These are phyloP conservation scores for Aegle marmelos DNA, from an alignment of 345 rosid genomes.

Conservation along the genomic window DNA sequence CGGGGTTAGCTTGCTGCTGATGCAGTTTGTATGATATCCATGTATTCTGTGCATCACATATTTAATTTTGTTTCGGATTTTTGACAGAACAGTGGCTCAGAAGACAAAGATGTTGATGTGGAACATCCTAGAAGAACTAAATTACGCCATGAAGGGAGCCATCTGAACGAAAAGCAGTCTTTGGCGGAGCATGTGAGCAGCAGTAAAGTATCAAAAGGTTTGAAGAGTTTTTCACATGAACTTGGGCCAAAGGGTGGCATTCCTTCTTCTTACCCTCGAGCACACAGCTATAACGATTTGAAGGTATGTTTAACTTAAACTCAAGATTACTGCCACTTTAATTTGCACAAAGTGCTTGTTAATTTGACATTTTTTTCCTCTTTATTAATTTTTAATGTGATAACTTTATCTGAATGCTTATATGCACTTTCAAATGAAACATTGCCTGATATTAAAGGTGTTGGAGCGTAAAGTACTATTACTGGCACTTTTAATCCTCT, in stretches of 20 bases:
- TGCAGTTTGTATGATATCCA: background rate
- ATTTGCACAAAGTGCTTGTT: background rate
- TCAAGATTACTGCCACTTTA: background rate
- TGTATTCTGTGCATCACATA: background rate
- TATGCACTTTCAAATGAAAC: background rate
- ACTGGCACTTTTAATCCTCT: background rate
- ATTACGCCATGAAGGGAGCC: conserved; percentile 17
- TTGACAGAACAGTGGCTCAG: conserved; percentile 39
- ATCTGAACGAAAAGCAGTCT: conserved; percentile 23
- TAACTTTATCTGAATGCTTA: background rate
- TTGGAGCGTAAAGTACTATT: background rate
- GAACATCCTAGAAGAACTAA: conserved; percentile 31
- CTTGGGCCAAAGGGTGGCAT: conserved; percentile 70
- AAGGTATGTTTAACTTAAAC: conserved; percentile 34
- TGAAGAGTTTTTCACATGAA: conserved; percentile 80
- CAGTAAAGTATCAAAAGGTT: conserved; percentile 42
- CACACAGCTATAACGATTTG: conserved; percentile 68
- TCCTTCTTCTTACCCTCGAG: conserved; percentile 45
- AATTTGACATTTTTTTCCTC: background rate
- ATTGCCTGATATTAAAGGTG: background rate
- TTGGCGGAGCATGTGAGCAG: conserved; percentile 25
- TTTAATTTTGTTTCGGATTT: conserved; percentile 9
- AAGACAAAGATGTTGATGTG: conserved; percentile 28
- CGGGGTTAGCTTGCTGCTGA: background rate
- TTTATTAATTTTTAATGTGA: background rate